Evolutionary conservation across 2,329 filamentous ascomycete species (phyloP).

Genomic region (Venturia nashicola): DNA sequence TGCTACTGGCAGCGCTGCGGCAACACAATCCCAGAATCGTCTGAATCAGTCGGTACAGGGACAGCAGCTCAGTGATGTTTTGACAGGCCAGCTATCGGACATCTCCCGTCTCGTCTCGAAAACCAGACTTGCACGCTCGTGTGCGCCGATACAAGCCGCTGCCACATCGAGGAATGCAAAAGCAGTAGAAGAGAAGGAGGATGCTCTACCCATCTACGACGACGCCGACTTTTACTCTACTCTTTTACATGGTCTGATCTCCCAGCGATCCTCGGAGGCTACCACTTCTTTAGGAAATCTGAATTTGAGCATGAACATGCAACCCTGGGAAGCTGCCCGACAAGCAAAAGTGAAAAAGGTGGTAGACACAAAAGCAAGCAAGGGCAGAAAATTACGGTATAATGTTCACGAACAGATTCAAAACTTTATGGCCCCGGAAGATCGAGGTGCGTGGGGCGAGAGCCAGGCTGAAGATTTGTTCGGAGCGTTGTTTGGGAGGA

Average conservation of each 20-base stretch:
- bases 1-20: constrained; percentile 39
- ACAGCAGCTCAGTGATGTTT: constrained; percentile 53
- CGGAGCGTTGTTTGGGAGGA: constrained; percentile 36
- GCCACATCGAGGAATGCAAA: constrained; percentile 44
- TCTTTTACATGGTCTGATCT: constrained; percentile 83
- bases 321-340: constrained; percentile 51
- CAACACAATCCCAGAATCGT: constrained; percentile 41
- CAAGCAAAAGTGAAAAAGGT: constrained; percentile 75
- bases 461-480: constrained; percentile 58
- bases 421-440: constrained; percentile 94
- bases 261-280: constrained; percentile 64
- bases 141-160: constrained; percentile 56
- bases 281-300: constrained; percentile 27
- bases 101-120: constrained; percentile 56
- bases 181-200: constrained; percentile 15
- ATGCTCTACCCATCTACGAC: constrained; percentile 55
- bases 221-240: constrained; percentile 92
- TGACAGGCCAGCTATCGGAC: constrained; percentile 55
- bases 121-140: constrained; percentile 61
- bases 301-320: constrained; percentile 21
- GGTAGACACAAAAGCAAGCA: constrained; percentile 89
- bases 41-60: constrained; percentile 43
- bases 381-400: constrained; percentile 87
- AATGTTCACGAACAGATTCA: constrained; percentile 94
- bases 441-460: constrained; percentile 67